Base-by-base conservation (phyloP, 768 basidiomycete genomes). In the Boletellus sp. region DNA sequence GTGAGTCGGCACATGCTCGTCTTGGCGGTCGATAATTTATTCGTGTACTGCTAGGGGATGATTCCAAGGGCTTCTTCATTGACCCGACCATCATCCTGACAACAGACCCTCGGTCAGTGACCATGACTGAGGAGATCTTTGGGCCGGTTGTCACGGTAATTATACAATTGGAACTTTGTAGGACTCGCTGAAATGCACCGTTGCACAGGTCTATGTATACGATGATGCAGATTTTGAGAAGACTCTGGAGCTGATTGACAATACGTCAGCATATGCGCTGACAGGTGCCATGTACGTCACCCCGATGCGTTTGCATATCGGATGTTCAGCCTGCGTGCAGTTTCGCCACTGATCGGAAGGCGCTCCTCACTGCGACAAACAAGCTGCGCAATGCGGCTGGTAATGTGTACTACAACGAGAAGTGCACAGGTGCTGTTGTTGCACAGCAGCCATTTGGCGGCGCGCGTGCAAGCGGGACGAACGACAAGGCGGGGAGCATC, bases 401-500 rank as follows among this genome's bases (percentile, higher is more conserved):
- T 3, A 99, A 97, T 68, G 84, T 95, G 48, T 99, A 99, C 75
- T 92, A 94, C 73, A 97, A 97, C 69, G 94, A 97, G 60, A 94
- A 95, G 70, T 98, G 93, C 71, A 99, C 95, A 2, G 93, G 93
- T 28, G 94, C 93, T n/a, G 90, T 91, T 42, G 93, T 98, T 32
- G 95, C 94, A 9, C 94, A 97, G 68, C 94, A 99, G 70, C 95
- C 96, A 11, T 99, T 99, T 65, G 96, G 96, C 42, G 96, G 96
- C 26, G 90, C 84, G 2, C 83, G 94, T 33, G 89, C 79, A 28
- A 91, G 88, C 63, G 95, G 96, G 24, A 99, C 95, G 54, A 98
- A 98, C 74, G 96, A 98, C 70, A 99, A 98, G 73, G 93, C 94
- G 1, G 96, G 89, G 20, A 91, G 89, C 54, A 81, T 90, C 53